These are phyloP conservation scores for Myriosclerotinia duriaeana DNA, from an alignment of 2,329 filamentous ascomycete species.

Conservation along the genomic window DNA sequence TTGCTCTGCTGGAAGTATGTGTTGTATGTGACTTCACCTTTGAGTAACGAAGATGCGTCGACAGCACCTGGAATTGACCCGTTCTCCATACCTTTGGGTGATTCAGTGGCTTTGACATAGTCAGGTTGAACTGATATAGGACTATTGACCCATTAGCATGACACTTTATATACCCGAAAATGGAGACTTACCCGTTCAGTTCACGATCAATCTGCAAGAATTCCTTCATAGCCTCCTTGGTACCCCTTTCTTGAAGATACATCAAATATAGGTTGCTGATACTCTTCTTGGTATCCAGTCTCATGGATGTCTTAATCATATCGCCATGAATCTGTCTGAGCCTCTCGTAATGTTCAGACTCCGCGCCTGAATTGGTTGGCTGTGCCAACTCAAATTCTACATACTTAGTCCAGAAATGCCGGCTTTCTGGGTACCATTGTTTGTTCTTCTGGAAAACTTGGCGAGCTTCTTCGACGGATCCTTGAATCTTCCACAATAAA, in stretches of 20 bases:
- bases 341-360: constrained; percentile 65
- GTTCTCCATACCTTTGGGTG: constrained; percentile 46
- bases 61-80: constrained; percentile 45
- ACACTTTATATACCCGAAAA: neutral
- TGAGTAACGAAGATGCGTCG: constrained; percentile 45
- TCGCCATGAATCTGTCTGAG: constrained; percentile 79
- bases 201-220: constrained; percentile 81
- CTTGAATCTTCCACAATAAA: constrained; percentile 84
- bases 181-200: constrained; percentile 70
- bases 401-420: constrained; percentile 86
- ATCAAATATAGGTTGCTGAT: constrained; percentile 76
- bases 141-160: constrained; percentile 38
- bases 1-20: constrained; percentile 45
- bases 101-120: constrained; percentile 39
- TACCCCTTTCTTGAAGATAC: constrained; percentile 80
- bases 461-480: constrained; percentile 75
- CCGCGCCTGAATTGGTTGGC: constrained; percentile 64
- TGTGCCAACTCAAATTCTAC: constrained; percentile 87
- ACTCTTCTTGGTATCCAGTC: constrained; percentile 66
- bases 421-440: constrained; percentile 81
- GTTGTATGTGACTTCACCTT: constrained; percentile 47
- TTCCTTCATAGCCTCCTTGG: constrained; percentile 80
- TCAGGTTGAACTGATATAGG: constrained; percentile 46
- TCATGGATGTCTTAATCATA: constrained; percentile 69
- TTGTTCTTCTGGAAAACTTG: constrained; percentile 79